Evolutionary conservation across 352 stramenopile genomes (phyloP).

Genomic region (Phytophthora tubulina): DNA sequence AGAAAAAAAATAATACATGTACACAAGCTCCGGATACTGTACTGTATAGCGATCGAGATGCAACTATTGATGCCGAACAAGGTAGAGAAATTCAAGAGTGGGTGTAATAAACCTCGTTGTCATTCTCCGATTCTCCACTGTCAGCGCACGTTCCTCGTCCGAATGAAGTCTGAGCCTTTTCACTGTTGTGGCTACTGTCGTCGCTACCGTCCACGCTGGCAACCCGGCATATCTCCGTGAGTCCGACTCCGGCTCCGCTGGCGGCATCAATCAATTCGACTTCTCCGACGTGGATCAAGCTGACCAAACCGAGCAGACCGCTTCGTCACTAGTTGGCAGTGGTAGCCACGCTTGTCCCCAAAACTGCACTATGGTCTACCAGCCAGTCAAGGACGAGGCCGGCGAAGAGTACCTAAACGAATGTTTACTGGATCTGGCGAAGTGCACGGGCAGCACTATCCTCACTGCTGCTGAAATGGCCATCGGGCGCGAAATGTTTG

Average conservation of each 20-base stretch:
- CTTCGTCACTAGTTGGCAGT: not conserved
- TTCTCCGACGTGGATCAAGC: not conserved
- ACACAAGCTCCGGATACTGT: too few species aligned
- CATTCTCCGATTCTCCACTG: not conserved
- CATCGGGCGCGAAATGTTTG: too few species aligned
- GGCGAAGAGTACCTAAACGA: not conserved
- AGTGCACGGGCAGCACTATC: not conserved
- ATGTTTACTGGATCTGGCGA: not conserved
- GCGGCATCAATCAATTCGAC: not conserved
- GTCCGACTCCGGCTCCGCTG: not conserved
- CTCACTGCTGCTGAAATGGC: too few species aligned
- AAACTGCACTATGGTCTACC: not conserved
- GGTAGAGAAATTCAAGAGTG: too few species aligned
- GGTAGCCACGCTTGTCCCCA: not conserved
- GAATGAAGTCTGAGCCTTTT: not conserved
- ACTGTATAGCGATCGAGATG: too few species aligned
- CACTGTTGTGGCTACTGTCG: not conserved
- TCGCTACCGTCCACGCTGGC: not conserved
- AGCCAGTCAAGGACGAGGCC: not conserved
- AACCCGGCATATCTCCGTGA: not conserved
- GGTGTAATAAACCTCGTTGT: not conserved
- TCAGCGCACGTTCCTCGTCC: not conserved
- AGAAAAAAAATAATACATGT: too few species aligned
- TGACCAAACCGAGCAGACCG: not conserved
- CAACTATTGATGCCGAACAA: too few species aligned